These are phyloP conservation scores for Eragrostis curvula DNA, from an alignment of 176 grass and related monocot genomes.

Conservation along the genomic window DNA sequence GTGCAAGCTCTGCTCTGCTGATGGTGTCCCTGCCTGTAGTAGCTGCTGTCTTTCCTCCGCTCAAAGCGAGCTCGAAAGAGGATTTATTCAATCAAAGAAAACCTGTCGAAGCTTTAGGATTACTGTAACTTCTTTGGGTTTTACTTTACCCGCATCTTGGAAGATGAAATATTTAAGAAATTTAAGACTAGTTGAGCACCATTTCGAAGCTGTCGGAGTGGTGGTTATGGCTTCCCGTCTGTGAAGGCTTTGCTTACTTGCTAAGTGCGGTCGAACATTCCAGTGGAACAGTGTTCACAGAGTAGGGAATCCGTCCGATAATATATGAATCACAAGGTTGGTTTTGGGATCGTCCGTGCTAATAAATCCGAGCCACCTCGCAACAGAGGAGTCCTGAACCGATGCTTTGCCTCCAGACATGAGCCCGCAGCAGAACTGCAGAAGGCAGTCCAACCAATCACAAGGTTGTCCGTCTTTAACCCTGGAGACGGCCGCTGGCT, in stretches of 20 bases:
- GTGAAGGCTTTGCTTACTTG: neutral
- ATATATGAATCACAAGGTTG: neutral
- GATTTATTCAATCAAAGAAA: constrained; percentile 30
- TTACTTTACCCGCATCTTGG: neutral
- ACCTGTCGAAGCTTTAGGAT: neutral
- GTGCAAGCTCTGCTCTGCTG: constrained; percentile 53
- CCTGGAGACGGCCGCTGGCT: neutral
- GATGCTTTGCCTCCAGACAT: too few relatives aligned
- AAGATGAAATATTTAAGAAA: neutral
- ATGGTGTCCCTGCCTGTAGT: constrained; percentile 75
- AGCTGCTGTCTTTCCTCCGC: constrained; percentile 57
- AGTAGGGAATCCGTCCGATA: neutral
- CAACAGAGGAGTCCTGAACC: too few relatives aligned
- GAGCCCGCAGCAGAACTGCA: too few relatives aligned
- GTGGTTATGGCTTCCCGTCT: too few relatives aligned
- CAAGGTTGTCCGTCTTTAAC: too few relatives aligned
- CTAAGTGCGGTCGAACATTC: too few relatives aligned
- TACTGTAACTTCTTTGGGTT: neutral
- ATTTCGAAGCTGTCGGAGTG: neutral
- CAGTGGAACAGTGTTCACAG: too few relatives aligned
- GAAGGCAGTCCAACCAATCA: too few relatives aligned
- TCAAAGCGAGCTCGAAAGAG: constrained; percentile 53
- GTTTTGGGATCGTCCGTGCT: too few relatives aligned
- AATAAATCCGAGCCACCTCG: too few relatives aligned
- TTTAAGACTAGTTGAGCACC: neutral